These are phyloP conservation scores for Russula lepida DNA, from an alignment of 768 basidiomycete species.

Conservation along the genomic window DNA sequence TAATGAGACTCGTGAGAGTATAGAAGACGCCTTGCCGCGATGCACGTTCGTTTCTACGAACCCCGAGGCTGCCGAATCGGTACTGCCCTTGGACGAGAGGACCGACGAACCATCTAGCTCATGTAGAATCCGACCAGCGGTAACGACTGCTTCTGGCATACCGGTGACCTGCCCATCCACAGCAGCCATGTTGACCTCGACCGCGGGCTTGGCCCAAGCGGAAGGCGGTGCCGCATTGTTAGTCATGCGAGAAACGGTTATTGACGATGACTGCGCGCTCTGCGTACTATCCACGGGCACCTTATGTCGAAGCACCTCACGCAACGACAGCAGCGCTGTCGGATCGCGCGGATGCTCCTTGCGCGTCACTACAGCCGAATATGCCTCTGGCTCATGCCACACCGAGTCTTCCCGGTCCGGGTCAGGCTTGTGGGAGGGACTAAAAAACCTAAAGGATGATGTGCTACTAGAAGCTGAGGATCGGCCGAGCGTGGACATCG, in stretches of 20 bases:
- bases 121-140: conserved; percentile 40
- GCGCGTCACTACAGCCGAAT: conserved; percentile 49
- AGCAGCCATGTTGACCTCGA: conserved; percentile 42
- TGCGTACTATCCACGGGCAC: conserved; percentile 30
- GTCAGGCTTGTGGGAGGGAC: conserved; percentile 39
- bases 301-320: conserved; percentile 55
- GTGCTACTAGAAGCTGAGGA: conserved; percentile 25
- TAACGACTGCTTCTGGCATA: conserved; percentile 30
- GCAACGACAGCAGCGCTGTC: conserved; percentile 46
- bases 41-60: conserved; percentile 32
- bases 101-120: conserved; percentile 32
- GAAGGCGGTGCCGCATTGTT: conserved; percentile 27
- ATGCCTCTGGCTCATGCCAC: conserved; percentile 56
- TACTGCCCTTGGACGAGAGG: conserved; percentile 23
- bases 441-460: conserved; percentile 43
- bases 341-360: conserved; percentile 58
- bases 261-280: conserved; percentile 23
- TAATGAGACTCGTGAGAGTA: conserved; percentile 31
- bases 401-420: conserved; percentile 50
- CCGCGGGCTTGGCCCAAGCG: conserved; percentile 51
- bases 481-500: conserved; percentile 21
- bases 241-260: conserved; percentile 17
- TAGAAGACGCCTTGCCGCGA: conserved; percentile 34
- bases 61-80: conserved; percentile 21
- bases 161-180: conserved; percentile 43